Conservation (phyloP, 352 stramenopile species). For the Phytophthora cajani region DNA sequence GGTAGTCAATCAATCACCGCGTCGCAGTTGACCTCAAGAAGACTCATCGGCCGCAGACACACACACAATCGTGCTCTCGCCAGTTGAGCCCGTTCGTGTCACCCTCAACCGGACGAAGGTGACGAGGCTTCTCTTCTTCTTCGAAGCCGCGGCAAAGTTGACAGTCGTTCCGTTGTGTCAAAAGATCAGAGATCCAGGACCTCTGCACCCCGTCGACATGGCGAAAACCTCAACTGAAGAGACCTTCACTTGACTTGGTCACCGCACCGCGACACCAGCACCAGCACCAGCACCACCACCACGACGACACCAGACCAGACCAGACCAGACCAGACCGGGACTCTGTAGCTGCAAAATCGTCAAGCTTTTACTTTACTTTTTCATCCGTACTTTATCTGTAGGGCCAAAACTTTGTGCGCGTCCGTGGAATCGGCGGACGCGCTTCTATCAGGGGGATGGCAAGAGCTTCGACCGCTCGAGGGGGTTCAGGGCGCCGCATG, state of each 20-base stretch:
- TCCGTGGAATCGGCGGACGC: slow-evolving; percentile 39
- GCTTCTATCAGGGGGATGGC: slow-evolving; percentile 35
- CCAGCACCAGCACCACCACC: no score
- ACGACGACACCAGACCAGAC: no score
- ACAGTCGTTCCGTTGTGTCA: slow-evolving; percentile 3
- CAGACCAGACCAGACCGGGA: neutral
- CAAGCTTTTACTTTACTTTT: slow-evolving; percentile 49
- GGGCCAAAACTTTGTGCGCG: slow-evolving; percentile 42
- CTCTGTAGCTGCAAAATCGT: slow-evolving; percentile 31
- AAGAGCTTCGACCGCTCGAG: slow-evolving; percentile 22
- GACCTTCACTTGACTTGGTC: neutral
- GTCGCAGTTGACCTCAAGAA: neutral
- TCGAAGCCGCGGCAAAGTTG: neutral
- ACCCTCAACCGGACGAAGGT: slow-evolving; percentile 25
- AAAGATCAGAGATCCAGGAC: slow-evolving; percentile 7
- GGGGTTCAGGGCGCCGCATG: slow-evolving; percentile 29
- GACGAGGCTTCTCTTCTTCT: slow-evolving; percentile 9
- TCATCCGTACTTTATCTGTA: slow-evolving; percentile 57
- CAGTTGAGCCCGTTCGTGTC: slow-evolving; percentile 19
- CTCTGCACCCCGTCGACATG: slow-evolving; percentile 4
- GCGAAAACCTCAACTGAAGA: slow-evolving; percentile 6
- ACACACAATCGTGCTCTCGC: slow-evolving; percentile 19
- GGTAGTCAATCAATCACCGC: neutral
- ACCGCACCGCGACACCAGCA: neutral
- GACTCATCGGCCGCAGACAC: neutral